Base-by-base conservation (phyloP, 306 rosid species). In the Gillenia trifoliata region DNA sequence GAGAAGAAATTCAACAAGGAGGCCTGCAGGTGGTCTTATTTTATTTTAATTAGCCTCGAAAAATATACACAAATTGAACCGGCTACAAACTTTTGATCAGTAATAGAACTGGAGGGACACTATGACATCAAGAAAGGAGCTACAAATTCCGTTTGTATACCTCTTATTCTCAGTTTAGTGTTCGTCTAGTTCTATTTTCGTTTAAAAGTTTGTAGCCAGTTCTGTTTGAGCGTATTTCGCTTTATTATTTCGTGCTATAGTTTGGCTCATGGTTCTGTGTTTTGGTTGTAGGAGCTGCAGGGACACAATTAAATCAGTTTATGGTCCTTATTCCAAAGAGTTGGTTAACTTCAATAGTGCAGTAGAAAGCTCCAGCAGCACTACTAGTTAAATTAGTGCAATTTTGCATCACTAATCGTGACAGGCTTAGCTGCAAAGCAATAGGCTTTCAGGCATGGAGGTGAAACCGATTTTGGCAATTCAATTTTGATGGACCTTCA, bases 251-350 rank as follows among this genome's bases (percentile, higher is more conserved):
- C n/a, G 40, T 78, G 34, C 49, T 54, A 8, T 70, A 23, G 16
- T 59, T 61, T 61, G 22, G 56, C 63, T 43, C 23, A 23, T n/a
- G 12, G 28, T 57, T 6, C 30, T 5, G 4, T 25, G 6, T 19
- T 43, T 54, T 64, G 75, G 47, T 73, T 85, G 83, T 83, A 93
- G 98, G 81, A 84, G 82, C 78, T 93, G 97, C 79, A 88, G 86
- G 82, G 96, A 91, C 76, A 85, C 89, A 11, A 93, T 91, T 31
- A 91, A 93, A 75, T 73, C 84, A 63, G 75, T 91, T 79, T 90
- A 93, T 69, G 96, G 98, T 74, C 64, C 91, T 66, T 57, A 81
- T 65, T 91, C 98, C 25, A 80, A 87, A 83, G 98, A 93, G 83
- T 82, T 91, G 66, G 31, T 45, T 45, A 80, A 83, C 83, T 93